These are phyloP conservation scores for Candida wancherniae DNA, from an alignment of 805 yeast species.

Conservation along the genomic window DNA sequence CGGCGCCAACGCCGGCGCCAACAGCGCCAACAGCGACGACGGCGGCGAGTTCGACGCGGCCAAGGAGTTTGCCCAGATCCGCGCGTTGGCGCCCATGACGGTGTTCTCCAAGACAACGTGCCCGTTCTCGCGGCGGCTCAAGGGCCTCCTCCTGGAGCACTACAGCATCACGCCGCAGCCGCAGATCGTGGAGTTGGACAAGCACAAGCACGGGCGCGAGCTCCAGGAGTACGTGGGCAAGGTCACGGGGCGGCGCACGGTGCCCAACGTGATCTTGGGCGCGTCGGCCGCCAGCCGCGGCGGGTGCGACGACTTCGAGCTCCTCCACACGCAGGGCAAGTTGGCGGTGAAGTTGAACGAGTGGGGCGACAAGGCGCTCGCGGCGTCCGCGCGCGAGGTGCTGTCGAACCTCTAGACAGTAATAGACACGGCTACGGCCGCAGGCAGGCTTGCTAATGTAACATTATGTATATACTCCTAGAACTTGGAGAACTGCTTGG, in stretches of 20 bases:
- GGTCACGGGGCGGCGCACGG: slow-evolving; percentile 13
- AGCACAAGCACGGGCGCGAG: slow-evolving; percentile 67
- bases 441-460: slow-evolving; percentile 14
- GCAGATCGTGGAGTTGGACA: slow-evolving; percentile 74
- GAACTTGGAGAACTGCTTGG: slow-evolving; percentile 96
- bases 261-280: slow-evolving; percentile 18
- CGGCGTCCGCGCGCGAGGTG: slow-evolving; percentile 46
- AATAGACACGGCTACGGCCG: too few species aligned
- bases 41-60: slow-evolving; percentile 29
- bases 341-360: slow-evolving; percentile 47
- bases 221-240: slow-evolving; percentile 67
- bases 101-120: slow-evolving; percentile 56
- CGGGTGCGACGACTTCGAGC: slow-evolving; percentile 78
- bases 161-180: slow-evolving; percentile 73
- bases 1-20: slow-evolving; percentile 6
- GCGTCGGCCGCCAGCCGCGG: slow-evolving; percentile 54
- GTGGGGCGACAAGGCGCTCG: slow-evolving; percentile 60
- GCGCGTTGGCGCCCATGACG: slow-evolving; percentile 60
- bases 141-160: slow-evolving; percentile 55
- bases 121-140: slow-evolving; percentile 73
- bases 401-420: slow-evolving; percentile 46
- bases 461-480: slow-evolving; percentile 36
- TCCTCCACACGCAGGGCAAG: slow-evolving; percentile 52
- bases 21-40: slow-evolving; percentile 5
- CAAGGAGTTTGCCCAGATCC: slow-evolving; percentile 46